Evolutionary conservation across 805 yeast species (phyloP), one percentile per base, ranked within the genome.

Genomic region (Yamadazyma laniorum): DNA sequence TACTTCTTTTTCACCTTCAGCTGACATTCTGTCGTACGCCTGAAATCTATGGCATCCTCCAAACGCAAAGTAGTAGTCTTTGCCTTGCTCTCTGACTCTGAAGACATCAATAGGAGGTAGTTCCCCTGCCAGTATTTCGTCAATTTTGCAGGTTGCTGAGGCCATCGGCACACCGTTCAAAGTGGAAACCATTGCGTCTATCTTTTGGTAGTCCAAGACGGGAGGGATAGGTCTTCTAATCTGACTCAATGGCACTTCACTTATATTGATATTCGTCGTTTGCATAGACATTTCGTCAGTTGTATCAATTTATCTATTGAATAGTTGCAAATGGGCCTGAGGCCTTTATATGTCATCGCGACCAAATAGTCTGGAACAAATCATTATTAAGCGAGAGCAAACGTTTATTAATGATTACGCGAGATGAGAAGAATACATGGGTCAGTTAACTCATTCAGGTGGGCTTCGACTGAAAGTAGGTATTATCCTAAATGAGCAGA

Each of bases 21-120:
- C 65, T 28, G 66, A 70, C 18, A 59, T 40, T 27, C 72, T 62
- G 40, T 86, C 93, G 54, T 88, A 88, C 0, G 95, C 95, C 57
- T 87, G 95, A 49, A 87, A 82, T 45, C 96, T 61, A 55, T 87
- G 96, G 55, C 96, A 87, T 0, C 95, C 95, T 5, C 95, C 96
- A 61, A 87, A 87, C 1, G 90, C 95, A 59, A 85, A 86, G 53
- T 82, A 86, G 56, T 72, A 73, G 25, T 61, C 69, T 34, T 75
- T 61, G 1, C 87, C 91, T 6, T 73, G 56, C 29, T 82, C 83
- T 29, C 81, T 67, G 2, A 86, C 85, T 25, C 72, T 70, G 45
- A 87, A 61, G 0, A 87, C 88, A 58, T 87, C 96, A 12, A 88
- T 72, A 1, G 95, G 91, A 2, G 96, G 95, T 26, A 86, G 60